These are phyloP conservation scores for Trichocladium antarcticum DNA, from an alignment of 495 filamentous ascomycete genomes.

Conservation along the genomic window DNA sequence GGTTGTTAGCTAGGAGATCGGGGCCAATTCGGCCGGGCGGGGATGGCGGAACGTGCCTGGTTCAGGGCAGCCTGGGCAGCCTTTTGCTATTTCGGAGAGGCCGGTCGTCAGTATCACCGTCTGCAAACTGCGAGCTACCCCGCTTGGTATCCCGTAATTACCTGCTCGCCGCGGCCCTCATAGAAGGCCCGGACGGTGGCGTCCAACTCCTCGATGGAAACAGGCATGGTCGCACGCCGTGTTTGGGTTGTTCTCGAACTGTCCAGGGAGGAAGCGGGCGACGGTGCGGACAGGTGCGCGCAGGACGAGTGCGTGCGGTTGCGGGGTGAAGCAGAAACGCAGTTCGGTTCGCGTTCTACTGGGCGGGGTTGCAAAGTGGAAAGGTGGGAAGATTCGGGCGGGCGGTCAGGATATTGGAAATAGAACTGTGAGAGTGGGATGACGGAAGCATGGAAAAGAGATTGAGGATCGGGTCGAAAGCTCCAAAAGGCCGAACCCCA, in stretches of 20 bases:
- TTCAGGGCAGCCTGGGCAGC: conserved; percentile 88
- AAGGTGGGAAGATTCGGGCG: not conserved
- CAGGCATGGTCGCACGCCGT: conserved; percentile 38
- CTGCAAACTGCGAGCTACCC: not conserved
- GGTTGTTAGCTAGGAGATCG: conserved; percentile 5
- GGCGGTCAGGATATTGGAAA: conserved; percentile 12
- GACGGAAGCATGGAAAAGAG: conserved; percentile 26
- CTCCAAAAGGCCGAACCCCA: conserved; percentile 30
- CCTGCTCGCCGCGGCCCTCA: conserved; percentile 84
- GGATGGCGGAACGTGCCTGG: conserved; percentile 51
- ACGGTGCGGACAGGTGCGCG: not conserved
- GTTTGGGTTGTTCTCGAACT: conserved; percentile 1
- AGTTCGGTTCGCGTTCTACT: not conserved
- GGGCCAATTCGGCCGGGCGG: not conserved
- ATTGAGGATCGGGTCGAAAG: conserved; percentile 31
- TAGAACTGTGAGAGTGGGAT: conserved; percentile 14
- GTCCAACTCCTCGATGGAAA: conserved; percentile 83
- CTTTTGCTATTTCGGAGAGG: conserved; percentile 65
- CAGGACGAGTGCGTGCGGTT: not conserved
- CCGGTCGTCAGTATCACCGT: conserved; percentile 17
- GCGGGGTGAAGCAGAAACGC: conserved; percentile 3
- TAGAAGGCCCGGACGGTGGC: conserved; percentile 92
- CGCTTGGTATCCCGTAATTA: conserved; percentile 43
- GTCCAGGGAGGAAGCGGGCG: not conserved
- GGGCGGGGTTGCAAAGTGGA: not conserved